phyloP scores from a whole-genome alignment of 345 rosid genomes.

The Gossypioides kirkii region DNA sequence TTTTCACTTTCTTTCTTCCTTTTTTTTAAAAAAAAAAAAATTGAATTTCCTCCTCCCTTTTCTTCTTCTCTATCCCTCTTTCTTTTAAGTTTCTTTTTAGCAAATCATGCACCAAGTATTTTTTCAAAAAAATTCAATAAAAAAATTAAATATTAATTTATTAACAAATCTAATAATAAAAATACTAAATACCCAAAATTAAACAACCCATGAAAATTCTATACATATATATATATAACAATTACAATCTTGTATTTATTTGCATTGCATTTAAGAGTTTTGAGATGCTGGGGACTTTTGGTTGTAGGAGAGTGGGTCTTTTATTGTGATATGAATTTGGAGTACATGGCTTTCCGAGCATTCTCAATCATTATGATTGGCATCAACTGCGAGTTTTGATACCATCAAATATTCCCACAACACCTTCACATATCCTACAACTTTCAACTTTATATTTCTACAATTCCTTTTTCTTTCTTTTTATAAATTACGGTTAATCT shows the following conservation, averaged over 20 bases:
- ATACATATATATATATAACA: too few species aligned
- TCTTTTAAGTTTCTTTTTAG: background rate
- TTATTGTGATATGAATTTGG: background rate
- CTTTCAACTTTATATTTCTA: background rate
- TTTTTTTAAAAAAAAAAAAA: too few species aligned
- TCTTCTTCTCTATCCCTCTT: background rate
- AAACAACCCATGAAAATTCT: too few species aligned
- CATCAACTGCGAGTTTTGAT: background rate
- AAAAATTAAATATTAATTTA: background rate
- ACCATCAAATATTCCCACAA: background rate
- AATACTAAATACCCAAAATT: too few species aligned
- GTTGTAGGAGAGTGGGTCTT: background rate
- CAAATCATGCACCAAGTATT: background rate
- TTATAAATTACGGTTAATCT: too few species aligned
- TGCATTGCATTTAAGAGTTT: background rate
- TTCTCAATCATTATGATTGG: slow-evolving; percentile 6
- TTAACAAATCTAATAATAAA: too few species aligned
- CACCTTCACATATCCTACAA: background rate
- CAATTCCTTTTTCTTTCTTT: background rate
- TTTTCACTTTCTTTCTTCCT: background rate
- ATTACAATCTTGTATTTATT: too few species aligned
- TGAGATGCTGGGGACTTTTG: background rate
- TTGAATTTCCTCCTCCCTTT: background rate
- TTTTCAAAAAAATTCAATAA: background rate
- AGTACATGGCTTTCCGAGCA: slow-evolving; percentile 3